Percentiles rank a stretch among this genome's conserved stretches.
Evolutionary conservation across 768 basidiomycete genomes (phyloP).

Genomic region (Suillus weaverae): DNA sequence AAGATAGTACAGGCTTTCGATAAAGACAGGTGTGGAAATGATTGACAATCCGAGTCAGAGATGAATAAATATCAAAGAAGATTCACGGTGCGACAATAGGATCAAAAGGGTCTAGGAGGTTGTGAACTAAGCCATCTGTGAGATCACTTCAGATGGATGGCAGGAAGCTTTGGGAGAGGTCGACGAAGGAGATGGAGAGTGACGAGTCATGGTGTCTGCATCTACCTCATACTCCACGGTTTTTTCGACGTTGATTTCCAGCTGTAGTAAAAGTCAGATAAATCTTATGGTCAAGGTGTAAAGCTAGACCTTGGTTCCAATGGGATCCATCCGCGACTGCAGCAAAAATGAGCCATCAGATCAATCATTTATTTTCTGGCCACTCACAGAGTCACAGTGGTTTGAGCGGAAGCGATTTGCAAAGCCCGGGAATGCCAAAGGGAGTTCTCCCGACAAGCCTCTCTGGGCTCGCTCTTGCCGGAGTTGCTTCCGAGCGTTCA

Average conservation of each 20-base stretch:
- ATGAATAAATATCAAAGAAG: neutral
- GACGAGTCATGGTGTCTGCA: neutral
- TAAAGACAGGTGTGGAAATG: neutral
- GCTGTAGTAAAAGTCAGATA: constrained; percentile 11
- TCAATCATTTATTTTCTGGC: neutral
- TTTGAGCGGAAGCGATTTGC: constrained; percentile 17
- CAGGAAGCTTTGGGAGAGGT: neutral
- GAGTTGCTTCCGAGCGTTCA: constrained; percentile 39
- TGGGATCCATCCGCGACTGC: constrained; percentile 15
- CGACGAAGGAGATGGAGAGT: neutral
- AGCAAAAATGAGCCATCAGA: neutral
- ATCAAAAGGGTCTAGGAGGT: too few species aligned
- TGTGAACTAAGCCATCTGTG: neutral
- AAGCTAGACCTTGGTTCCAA: constrained; percentile 22
- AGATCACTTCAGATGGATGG: too few species aligned
- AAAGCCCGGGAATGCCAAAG: constrained; percentile 25
- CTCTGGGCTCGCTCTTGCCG: constrained; percentile 28
- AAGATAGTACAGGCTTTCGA: neutral
- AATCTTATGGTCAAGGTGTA: neutral
- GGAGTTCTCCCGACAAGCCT: constrained; percentile 30
- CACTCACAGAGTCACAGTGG: neutral
- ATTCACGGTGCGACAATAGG: neutral
- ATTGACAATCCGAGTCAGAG: neutral
- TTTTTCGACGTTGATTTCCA: constrained; percentile 32
- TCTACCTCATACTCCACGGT: constrained; percentile 27